phyloP scores from a whole-genome alignment of 345 rosid species.

The Turritis glabra region DNA sequence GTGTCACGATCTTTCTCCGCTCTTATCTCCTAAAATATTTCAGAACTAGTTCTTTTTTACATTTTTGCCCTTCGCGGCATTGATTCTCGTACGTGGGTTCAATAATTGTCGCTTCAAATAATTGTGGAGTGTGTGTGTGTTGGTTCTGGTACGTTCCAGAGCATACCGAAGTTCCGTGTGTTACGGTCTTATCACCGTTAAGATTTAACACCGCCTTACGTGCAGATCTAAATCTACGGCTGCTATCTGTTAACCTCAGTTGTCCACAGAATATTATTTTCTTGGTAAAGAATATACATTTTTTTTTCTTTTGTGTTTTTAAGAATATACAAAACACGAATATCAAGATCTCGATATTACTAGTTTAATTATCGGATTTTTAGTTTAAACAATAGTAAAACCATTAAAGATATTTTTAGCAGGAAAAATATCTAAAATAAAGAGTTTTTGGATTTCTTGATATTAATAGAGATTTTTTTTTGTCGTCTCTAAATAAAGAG shows the following conservation, averaged over 20 bases:
- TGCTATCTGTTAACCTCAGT: neutral
- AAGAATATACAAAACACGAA: too few relatives aligned
- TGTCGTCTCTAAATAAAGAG: neutral
- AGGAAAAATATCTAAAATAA: conserved; percentile 3
- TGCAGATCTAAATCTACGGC: conserved; percentile 23
- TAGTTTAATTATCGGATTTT: too few relatives aligned
- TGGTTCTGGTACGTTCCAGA: conserved; percentile 23
- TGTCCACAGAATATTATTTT: neutral
- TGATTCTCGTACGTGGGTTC: conserved; percentile 33
- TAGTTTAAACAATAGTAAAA: neutral
- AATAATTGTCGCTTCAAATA: conserved; percentile 17
- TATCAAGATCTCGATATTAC: too few relatives aligned
- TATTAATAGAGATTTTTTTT: neutral
- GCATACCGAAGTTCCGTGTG: conserved; percentile 16
- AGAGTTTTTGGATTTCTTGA: neutral
- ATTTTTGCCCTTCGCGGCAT: neutral
- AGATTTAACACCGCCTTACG: conserved; percentile 13
- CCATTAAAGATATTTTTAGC: neutral
- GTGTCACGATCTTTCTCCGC: conserved; percentile 40
- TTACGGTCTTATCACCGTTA: conserved; percentile 16
- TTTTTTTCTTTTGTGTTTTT: too few relatives aligned
- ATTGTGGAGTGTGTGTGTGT: conserved; percentile 9
- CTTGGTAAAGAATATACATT: too few relatives aligned
- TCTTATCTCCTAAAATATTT: conserved; percentile 36
- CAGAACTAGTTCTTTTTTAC: neutral